Conservation (phyloP, 768 basidiomycete genomes). For the Boletus vinaceobasis region DNA sequence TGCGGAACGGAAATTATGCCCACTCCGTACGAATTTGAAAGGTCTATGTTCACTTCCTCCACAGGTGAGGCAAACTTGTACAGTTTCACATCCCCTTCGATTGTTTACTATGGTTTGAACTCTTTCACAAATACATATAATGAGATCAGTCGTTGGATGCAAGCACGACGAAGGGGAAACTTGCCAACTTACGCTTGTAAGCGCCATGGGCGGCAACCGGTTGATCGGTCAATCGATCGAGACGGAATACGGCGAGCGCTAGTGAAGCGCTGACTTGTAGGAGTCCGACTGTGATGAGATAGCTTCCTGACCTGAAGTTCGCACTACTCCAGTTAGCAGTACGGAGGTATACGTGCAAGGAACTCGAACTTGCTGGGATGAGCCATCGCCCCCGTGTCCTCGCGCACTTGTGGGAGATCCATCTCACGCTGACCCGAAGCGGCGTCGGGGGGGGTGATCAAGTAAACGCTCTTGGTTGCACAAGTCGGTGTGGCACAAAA, state of each 20-base stretch:
- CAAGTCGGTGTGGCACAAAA: neutral
- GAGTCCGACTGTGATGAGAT: neutral
- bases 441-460: neutral
- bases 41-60: neutral
- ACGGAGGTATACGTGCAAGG: neutral
- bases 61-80: slow-evolving; percentile 6
- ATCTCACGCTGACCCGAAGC: neutral
- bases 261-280: neutral
- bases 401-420: neutral
- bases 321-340: neutral
- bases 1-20: slow-evolving; percentile 1
- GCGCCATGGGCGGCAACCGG: neutral
- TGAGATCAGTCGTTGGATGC: neutral
- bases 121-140: neutral
- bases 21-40: neutral
- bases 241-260: slow-evolving; percentile 6
- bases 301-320: neutral
- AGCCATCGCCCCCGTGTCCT: neutral
- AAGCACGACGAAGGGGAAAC: neutral
- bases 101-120: slow-evolving; percentile 1
- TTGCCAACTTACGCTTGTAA: no score
- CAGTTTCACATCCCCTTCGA: neutral
- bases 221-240: neutral
- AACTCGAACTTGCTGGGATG: neutral
- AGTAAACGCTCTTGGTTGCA: neutral